Conservation (phyloP, 495 filamentous ascomycete genomes). For the Lophiotrema nucula region DNA sequence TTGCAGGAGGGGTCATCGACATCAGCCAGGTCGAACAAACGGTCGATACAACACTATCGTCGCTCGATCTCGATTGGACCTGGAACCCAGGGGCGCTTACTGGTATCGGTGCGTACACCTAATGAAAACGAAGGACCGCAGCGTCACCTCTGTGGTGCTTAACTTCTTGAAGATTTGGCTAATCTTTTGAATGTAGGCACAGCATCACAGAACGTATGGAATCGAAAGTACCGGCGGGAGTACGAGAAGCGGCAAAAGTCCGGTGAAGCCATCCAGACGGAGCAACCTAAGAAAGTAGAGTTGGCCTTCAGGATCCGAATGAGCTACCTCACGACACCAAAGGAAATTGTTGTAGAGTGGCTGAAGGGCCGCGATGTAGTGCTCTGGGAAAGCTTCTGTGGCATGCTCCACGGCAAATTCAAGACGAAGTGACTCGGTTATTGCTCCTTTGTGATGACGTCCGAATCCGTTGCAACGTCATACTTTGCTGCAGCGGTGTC, state of each 20-base stretch:
- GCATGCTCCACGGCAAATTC: constrained; percentile 53
- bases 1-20: constrained; percentile 26
- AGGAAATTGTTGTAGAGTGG: constrained; percentile 63
- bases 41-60: constrained; percentile 45
- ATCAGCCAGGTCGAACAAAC: background rate
- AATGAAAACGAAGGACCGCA: no score
- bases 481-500: no score
- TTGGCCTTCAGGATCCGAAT: no score
- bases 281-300: no score
- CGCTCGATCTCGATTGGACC: constrained; percentile 52
- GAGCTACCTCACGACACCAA: no score
- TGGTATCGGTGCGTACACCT: constrained; percentile 53
- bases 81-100: constrained; percentile 47
- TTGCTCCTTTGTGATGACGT: background rate
- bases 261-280: no score
- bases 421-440: background rate
- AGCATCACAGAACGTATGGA: constrained; percentile 71
- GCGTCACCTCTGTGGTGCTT: no score
- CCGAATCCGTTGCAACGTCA: no score
- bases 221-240: constrained; percentile 60
- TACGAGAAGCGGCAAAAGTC: background rate
- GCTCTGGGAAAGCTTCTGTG: constrained; percentile 86
- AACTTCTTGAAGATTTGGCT: no score
- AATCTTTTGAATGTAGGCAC: no score
- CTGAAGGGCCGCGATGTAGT: constrained; percentile 69